phyloP scores from a whole-genome alignment of 208 protist species.

The Acanthamoeba healyi region DNA sequence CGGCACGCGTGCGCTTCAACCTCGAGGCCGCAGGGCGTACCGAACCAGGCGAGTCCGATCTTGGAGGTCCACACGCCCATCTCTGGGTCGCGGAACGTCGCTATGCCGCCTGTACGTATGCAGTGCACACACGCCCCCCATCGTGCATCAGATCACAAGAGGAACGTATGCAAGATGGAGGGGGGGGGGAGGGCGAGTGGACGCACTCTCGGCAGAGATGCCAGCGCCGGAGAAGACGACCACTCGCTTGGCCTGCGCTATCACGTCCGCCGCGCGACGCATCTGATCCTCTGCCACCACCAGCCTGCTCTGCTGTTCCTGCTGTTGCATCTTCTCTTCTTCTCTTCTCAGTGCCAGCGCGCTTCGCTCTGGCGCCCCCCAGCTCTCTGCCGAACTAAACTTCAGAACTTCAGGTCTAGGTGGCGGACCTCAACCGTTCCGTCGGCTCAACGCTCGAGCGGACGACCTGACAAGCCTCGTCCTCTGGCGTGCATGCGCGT shows the following conservation, averaged over 20 bases:
- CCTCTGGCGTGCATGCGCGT: too few species aligned
- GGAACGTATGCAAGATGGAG: background rate
- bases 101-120: slow-evolving; percentile 36
- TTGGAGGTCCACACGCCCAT: slow-evolving; percentile 67
- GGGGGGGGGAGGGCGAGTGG: background rate
- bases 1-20: too few species aligned
- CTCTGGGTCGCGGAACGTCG: slow-evolving; percentile 62
- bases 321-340: background rate
- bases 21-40: too few species aligned
- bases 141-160: background rate
- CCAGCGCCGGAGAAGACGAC: slow-evolving; percentile 67
- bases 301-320: background rate
- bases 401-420: background rate
- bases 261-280: background rate
- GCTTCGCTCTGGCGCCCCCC: background rate
- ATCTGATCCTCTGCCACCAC: background rate
- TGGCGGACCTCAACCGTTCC: background rate
- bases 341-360: background rate
- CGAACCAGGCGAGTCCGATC: slow-evolving; percentile 58
- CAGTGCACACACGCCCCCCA: too few species aligned
- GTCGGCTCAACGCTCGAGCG: background rate
- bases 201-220: slow-evolving; percentile 72
- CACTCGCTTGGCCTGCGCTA: slow-evolving; percentile 29
- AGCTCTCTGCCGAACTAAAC: background rate
- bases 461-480: too few species aligned